Base-by-base conservation (phyloP, 2,329 filamentous ascomycete species). In the Venturia pyrina region DNA sequence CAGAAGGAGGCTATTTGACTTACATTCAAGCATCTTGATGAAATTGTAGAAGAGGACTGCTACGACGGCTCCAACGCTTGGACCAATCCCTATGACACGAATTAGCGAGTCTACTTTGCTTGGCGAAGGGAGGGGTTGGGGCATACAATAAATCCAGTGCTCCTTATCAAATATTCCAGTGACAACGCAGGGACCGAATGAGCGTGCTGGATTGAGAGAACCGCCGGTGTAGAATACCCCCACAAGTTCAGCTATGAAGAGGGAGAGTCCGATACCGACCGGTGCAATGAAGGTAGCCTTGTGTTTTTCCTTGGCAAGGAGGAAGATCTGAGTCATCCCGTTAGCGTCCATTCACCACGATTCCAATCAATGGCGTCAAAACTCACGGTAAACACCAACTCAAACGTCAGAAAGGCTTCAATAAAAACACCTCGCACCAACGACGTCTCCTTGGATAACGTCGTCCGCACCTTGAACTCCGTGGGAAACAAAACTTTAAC, bases 391-490 rank as follows among this genome's bases (percentile, higher is more conserved):
- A 67, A 67, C 19, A 65, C 62, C 28, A 83, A 68, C 68, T 82
- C 78, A 17, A 78, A 77, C 1, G 80, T 82, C 24, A 82, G 71
- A 32, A 83, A 72, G 68, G 80, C 79, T 68, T 83, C 80, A 48
- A 83, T 80, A 66, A 82, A 78, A 19, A 82, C 72, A 24, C 80
- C 81, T 68, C 80, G 80, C 1, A 75, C 77, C 1, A 78, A 66
- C 10, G 75, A 75, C 1, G 78, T 77, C 6, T 75, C 76, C n/a
- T 72, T 73, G 41, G 75, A 74, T 1, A 82, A 74, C 0, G 72
- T 75, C 5, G 80, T 82, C 10, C 74, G 73, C 1, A 80, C 76
- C 48, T 77, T 78, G 50, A 82, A 74, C 10, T 73, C 71, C 53
- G 78, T 79, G 1, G 78, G 78, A 68, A 81, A 81, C 0, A 82